Evolutionary conservation across 2,329 filamentous ascomycete species (phyloP), one percentile per base, ranked within the genome.

Genomic region (Onygenales sp.): DNA sequence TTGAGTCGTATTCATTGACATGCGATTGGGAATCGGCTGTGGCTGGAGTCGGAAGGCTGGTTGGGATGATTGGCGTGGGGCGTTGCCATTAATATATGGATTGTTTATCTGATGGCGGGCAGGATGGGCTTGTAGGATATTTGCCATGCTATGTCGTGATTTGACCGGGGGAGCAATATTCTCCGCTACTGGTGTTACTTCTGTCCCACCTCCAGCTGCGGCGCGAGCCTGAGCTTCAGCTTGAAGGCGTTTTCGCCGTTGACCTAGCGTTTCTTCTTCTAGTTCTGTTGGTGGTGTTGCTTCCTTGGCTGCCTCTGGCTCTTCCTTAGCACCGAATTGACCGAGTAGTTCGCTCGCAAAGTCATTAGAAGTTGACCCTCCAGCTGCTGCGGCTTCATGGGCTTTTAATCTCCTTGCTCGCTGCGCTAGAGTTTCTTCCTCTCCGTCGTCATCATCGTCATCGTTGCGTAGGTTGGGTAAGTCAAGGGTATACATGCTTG

Each of bases 111-210:
- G 64, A 62, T 35, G 68, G 64, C 47, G 51, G 27, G 68, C 65
- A 5, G 81, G 81, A 59, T 82, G 78, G 2, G 75, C 74, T 55
- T 78, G 72, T 8, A 86, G 75, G 33, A 77, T 62, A 57, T 72
- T 66, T 7, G 72, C 73, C 68, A 76, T 74, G 57, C 73, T 78
- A 43, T 69, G 69, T 54, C 72, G 67, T 49, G 67, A 64, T 45
- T 65, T 66, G 2, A 66, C 32, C 6, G 63, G 61, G 13, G 68
- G 38, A 38, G 52, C 31, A 55, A 45, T 42, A 58, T 59, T 7
- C 43, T 58, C 35, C 47, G 47, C 47, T 17, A 53, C 53, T 46
- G 60, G 64, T 17, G 58, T 55, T 50, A 58, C 58, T 5, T 27
- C 55, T 32, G 54, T 54, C 17, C 47, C 54, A 8, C 44, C 56